Base-by-base conservation (phyloP, 768 basidiomycete species). In the Collybiopsis confluens region DNA sequence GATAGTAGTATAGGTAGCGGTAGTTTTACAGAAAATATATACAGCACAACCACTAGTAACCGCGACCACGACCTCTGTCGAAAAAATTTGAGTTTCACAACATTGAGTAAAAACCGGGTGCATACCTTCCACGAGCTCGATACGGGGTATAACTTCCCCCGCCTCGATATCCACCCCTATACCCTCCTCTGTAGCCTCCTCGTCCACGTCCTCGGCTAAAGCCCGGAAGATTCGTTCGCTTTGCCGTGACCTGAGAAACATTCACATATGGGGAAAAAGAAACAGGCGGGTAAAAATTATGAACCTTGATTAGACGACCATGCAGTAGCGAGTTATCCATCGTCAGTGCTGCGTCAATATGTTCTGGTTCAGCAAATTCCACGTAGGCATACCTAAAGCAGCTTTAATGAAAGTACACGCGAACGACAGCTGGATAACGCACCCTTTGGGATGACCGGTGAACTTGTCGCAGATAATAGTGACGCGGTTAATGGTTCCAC, bases 391-490 rank as follows among this genome's bases (percentile, higher is more conserved):
- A 99, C 47, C 95, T 98, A 61, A 24, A 33, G 41, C 23, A 28
- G 28, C 37, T 28, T 11, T 42, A 45, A 58, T n/a, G 55, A 52
- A 54, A 30, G 35, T 52, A 36, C 52, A 42, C 8, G 38, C 13
- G 13, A 10, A 30, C 3, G 20, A 33, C 13, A 11, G 13, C 30
- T 7, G 26, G 26, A 27, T 28, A 33, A 59, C 65, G 47, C 59
- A 94, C 94, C 97, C 97, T 83, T 98, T 98, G 44, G 97, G 96
- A 73, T 98, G 95, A 45, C 97, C 97, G 21, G 96, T 98, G 71
- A 96, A 98, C 74, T 98, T 98, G 81, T 99, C 97, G 70, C 96
- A 98, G 26, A 99, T 85, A 64, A 99, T 99, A 1, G 97, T 99
- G 40, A 99, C 94, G 62, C 97, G 85, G 73, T 99, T 99, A 71